phyloP scores from a whole-genome alignment of 257 asterid species.

The Jacaranda copaia region DNA sequence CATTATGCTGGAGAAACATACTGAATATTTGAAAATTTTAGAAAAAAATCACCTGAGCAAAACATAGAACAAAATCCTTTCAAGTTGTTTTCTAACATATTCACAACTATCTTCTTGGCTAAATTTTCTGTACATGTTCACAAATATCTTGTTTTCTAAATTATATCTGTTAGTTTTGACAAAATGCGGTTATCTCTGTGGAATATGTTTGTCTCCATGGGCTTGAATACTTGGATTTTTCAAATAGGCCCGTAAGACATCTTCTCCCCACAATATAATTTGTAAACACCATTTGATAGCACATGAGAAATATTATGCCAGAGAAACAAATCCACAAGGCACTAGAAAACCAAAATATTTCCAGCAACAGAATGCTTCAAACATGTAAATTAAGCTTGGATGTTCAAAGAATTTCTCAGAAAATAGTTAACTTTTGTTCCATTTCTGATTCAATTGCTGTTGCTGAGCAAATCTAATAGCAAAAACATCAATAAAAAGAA shows the following conservation, averaged over 20 bases:
- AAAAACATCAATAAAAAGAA: no score
- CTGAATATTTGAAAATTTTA: neutral
- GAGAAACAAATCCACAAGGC: neutral
- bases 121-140: neutral
- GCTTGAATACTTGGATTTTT: neutral
- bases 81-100: neutral
- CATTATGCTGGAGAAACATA: conserved; percentile 18
- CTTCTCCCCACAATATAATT: neutral
- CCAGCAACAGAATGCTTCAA: no score
- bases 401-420: no score
- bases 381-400: no score
- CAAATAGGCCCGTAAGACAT: neutral
- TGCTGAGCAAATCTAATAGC: no score
- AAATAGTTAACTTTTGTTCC: no score
- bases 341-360: neutral
- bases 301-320: neutral
- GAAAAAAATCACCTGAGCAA: neutral
- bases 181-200: neutral
- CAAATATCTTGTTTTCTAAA: no score
- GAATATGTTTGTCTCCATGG: neutral
- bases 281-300: neutral
- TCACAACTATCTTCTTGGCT: neutral
- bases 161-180: no score
- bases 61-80: neutral
- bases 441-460: no score